Conservation (phyloP, 1,139 yeast genomes). For the Blastobotrys arbuscula region DNA sequence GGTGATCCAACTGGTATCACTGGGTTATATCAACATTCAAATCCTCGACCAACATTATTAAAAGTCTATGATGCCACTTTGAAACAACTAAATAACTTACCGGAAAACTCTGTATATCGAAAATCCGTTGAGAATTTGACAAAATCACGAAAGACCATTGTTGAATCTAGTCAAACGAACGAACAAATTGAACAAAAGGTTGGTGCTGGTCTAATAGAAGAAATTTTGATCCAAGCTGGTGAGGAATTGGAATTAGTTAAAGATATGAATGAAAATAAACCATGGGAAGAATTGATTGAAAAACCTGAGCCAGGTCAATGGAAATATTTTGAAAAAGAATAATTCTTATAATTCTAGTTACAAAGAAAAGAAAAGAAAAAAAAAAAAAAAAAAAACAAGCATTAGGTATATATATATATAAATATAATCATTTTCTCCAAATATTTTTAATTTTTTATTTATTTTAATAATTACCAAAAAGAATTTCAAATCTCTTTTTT, state of each 20-base stretch:
- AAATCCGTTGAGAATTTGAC: constrained; percentile 73
- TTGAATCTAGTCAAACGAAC: constrained; percentile 55
- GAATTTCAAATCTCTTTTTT: background rate
- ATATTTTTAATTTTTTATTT: background rate
- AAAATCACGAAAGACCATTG: constrained; percentile 60
- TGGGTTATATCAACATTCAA: constrained; percentile 73
- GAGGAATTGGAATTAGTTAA: constrained; percentile 70
- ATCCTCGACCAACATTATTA: constrained; percentile 75
- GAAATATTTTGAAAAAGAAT: constrained; percentile 28
- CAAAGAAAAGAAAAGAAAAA: background rate
- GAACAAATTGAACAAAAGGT: constrained; percentile 68
- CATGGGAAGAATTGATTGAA: constrained; percentile 43
- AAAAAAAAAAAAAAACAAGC: background rate
- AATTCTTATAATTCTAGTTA: background rate
- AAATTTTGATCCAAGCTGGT: constrained; percentile 73
- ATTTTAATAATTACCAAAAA: no score
- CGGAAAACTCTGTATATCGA: constrained; percentile 66
- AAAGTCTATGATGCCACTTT: constrained; percentile 69
- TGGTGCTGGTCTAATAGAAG: constrained; percentile 83
- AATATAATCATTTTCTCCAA: background rate
- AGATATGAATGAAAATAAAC: constrained; percentile 64
- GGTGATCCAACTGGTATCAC: constrained; percentile 64
- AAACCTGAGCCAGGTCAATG: constrained; percentile 39
- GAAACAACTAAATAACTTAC: constrained; percentile 54
- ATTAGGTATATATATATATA: no score